Evolutionary conservation across 2,329 filamentous ascomycete species (phyloP), one percentile per base, ranked within the genome.

Genomic region (Podosphaera fusca): DNA sequence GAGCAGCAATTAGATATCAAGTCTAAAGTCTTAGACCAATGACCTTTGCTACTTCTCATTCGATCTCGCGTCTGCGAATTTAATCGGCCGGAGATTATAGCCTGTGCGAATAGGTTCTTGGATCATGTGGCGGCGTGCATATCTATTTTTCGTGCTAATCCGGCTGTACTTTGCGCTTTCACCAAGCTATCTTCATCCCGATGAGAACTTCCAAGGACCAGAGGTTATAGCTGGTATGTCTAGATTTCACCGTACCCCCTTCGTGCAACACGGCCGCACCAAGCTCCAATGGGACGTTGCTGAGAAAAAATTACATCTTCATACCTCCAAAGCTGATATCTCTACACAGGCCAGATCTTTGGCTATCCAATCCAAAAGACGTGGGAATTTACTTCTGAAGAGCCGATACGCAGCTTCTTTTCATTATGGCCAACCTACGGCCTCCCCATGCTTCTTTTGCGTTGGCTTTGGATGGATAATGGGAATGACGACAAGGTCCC

Each of bases 201-300:
- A 98, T 73, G 92, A 98, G 76, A 92, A 96, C 74, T 98, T 98
- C 67, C 92, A 98, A 72, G 92, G 92, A 40, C 92, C 92, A 14
- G 92, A 98, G 74, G 84, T 96, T 62, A 92, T 96, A 67, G 89
- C 90, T 66, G 90, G 90, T 95, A 79, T 63, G 82, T 72, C 33
- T n/a, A 29, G 14, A 21, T 29, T 38, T 49, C 45, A 30, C 33
- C 3, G 33, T 14, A 53, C 8, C 3, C 4, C 50, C 10, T 14
- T 36, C 9, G 31, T 53, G 33, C 10, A 33, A 14, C 8, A 21
- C 33, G n/a, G 45, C 8, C 33, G 6, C 31, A n/a, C 14, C 10
- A 38, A 6, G 55, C 57, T 42, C 47, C 46, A 29, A 55, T 31
- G 21, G 30, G 51, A 57, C 33, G 55, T 30, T 47, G 33, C n/a